Evolutionary conservation across 306 rosid genomes (phyloP), one percentile per base, ranked within the genome.

Genomic region (Quercus rubra): DNA sequence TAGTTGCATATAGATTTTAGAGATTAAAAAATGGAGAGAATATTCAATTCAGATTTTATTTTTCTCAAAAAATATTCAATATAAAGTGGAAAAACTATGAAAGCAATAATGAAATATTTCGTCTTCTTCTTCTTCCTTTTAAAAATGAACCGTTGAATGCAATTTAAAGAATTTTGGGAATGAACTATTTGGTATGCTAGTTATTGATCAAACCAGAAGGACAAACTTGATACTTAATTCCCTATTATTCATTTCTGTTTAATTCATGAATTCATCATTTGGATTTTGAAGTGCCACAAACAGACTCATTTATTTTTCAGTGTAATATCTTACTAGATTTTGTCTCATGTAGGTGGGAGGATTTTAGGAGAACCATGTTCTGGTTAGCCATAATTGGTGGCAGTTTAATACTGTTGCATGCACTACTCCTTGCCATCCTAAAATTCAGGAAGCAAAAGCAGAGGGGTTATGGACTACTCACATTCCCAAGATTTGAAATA

Each of bases 401-500:
- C 33, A 70, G 87, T 74, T 90, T 92, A 77, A 54, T 91, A 73
- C 77, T 91, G 75, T 86, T 91, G 76, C 99, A 92, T 83, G 67
- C 78, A n/a, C 72, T 92, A 70, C 88, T 91, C 78, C 88, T 94
- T 46, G 66, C 86, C 11, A 85, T 88, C 73, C 86, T 92, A 69
- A 94, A 89, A 88, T 77, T 84, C 33, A 85, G 84, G 84, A 90
- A 87, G 87, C 46, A 41, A 41, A 89, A 80, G 64, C 84, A 21
- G 76, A 80, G 74, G 56, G 83, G 73, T 25, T 87, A 90, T 84
- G 97, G 97, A 78, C 97, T 95, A 43, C 92, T 94, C 79, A 77
- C 86, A 70, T 90, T 94, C 69, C 94, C 97, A 71, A 90, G 97
- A 91, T 87, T 91, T 79, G 97, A 94, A 87, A 88, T 92, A 80